These are phyloP conservation scores for Blastobotrys persicus DNA, from an alignment of 1,139 yeast species.

Conservation along the genomic window DNA sequence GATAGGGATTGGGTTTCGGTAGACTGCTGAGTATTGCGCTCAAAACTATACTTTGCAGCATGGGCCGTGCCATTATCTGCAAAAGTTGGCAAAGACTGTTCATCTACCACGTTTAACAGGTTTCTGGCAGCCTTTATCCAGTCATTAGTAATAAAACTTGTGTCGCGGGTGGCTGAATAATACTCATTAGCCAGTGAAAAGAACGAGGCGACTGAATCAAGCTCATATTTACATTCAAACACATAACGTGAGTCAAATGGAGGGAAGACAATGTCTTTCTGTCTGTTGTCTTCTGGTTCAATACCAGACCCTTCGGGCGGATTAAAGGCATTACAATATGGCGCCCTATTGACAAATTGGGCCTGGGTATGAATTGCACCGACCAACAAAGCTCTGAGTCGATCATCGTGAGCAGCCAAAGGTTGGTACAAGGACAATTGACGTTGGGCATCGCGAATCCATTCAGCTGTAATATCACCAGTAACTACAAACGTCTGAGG, in stretches of 20 bases:
- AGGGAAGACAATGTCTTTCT: conserved; percentile 61
- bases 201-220: conserved; percentile 83
- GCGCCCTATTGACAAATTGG: conserved; percentile 54
- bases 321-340: conserved; percentile 89
- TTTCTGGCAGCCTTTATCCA: conserved; percentile 65
- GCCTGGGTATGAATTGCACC: conserved; percentile 87
- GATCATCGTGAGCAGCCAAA: conserved; percentile 49
- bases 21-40: conserved; percentile 70
- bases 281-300: conserved; percentile 12
- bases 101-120: conserved; percentile 51
- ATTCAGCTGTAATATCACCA: conserved; percentile 85
- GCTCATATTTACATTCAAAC: conserved; percentile 87
- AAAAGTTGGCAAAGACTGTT: conserved; percentile 67
- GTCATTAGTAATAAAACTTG: conserved; percentile 48
- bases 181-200: conserved; percentile 73
- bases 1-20: conserved; percentile 76
- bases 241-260: conserved; percentile 66
- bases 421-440: conserved; percentile 77
- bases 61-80: conserved; percentile 46
- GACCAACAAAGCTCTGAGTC: conserved; percentile 51
- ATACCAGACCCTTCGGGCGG: conserved; percentile 55
- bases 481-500: conserved; percentile 73
- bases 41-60: conserved; percentile 54
- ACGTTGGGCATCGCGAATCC: conserved; percentile 83
- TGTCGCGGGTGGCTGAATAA: conserved; percentile 50